Conservation (phyloP, 768 basidiomycete genomes). For the Floccularia luteovirens region DNA sequence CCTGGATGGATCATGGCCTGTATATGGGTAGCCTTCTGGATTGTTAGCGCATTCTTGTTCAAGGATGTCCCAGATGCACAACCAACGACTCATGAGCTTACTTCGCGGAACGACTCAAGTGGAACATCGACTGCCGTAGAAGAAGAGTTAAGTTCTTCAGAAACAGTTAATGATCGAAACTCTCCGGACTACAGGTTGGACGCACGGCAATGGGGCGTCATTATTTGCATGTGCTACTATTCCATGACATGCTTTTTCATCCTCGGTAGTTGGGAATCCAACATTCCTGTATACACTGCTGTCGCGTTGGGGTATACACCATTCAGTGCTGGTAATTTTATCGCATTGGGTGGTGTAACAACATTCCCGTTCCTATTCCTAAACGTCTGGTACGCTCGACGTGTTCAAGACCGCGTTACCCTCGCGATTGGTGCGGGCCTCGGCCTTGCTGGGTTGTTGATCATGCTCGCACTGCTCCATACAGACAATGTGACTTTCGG, state of each 20-base stretch:
- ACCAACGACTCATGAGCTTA: neutral
- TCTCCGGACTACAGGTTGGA: constrained; percentile 8
- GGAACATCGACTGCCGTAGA: constrained; percentile 26
- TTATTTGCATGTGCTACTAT: constrained; percentile 54
- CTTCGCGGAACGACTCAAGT: constrained; percentile 33
- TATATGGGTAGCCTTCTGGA: constrained; percentile 42
- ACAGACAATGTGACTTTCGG: constrained; percentile 28
- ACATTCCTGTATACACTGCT: constrained; percentile 47
- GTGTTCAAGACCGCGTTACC: constrained; percentile 44
- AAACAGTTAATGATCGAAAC: neutral
- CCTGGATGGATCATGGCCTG: constrained; percentile 52
- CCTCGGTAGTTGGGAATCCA: constrained; percentile 55
- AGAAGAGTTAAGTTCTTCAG: no score
- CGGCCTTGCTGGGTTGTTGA: constrained; percentile 37
- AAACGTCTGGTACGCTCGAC: constrained; percentile 42
- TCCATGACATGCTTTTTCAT: constrained; percentile 57
- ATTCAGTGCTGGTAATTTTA: constrained; percentile 52
- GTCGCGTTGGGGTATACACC: constrained; percentile 41
- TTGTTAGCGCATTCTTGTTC: constrained; percentile 15
- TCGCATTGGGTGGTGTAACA: constrained; percentile 49
- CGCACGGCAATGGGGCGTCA: constrained; percentile 35
- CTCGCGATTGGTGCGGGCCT: constrained; percentile 38
- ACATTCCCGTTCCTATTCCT: constrained; percentile 52
- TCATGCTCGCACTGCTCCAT: constrained; percentile 33
- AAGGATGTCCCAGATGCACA: constrained; percentile 21